Evolutionary conservation across 495 filamentous ascomycete species (phyloP).

Genomic region (Bacidia gigantensis): DNA sequence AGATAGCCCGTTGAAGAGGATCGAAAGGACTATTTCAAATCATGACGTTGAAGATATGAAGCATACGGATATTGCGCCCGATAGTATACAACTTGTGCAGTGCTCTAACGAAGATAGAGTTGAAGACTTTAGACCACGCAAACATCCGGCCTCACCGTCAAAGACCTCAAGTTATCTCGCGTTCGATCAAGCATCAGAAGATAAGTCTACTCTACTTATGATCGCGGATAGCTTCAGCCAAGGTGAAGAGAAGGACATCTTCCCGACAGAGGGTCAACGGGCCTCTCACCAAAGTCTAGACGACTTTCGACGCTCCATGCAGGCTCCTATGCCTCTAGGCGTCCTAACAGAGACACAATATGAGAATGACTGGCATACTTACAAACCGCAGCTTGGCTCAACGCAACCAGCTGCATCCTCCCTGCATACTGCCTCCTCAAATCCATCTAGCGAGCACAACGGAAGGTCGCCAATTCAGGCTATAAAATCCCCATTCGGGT

Average conservation of each 20-base stretch:
- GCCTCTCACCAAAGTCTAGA: constrained; percentile 7
- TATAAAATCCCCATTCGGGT: background rate
- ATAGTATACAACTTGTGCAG: too few species aligned
- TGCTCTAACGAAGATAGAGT: too few species aligned
- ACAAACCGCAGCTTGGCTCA: constrained; percentile 2
- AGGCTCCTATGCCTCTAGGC: background rate
- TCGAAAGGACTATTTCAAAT: too few species aligned
- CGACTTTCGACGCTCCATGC: constrained; percentile 5
- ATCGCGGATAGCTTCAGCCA: background rate
- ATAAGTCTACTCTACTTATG: background rate
- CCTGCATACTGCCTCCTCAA: background rate
- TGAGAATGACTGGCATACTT: constrained; percentile 14
- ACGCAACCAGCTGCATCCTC: background rate
- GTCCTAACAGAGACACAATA: constrained; percentile 18
- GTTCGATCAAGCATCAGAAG: background rate
- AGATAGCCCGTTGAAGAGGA: background rate
- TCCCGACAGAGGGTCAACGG: constrained; percentile 1
- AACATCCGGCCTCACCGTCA: too few species aligned
- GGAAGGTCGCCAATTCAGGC: background rate
- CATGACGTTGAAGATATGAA: too few species aligned
- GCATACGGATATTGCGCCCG: too few species aligned
- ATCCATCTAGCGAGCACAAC: background rate
- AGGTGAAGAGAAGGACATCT: background rate
- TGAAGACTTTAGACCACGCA: too few species aligned
- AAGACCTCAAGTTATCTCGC: too few species aligned